Conservation (phyloP, 2,329 filamentous ascomycete genomes). For the Talaromyces piceae region DNA sequence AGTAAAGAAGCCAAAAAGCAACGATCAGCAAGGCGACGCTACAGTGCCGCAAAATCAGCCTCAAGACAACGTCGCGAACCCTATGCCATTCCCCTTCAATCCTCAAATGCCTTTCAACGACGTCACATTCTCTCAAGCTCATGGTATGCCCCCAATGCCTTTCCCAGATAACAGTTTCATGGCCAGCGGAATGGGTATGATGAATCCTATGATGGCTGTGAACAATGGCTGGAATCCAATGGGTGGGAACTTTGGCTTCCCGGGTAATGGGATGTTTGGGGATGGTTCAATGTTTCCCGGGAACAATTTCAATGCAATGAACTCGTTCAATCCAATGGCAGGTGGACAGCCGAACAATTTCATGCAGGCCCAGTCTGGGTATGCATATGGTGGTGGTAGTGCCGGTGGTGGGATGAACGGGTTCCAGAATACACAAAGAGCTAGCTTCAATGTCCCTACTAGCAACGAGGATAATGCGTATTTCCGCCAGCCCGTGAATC, state of each 20-base stretch:
- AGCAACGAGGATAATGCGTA: slow-evolving; percentile 82
- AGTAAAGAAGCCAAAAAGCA: slow-evolving; percentile 39
- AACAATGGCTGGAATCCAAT: slow-evolving; percentile 37
- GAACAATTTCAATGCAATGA: slow-evolving; percentile 23
- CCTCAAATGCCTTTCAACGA: slow-evolving; percentile 30
- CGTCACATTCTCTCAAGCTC: slow-evolving; percentile 25
- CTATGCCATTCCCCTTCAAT: slow-evolving; percentile 21
- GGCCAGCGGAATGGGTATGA: slow-evolving; percentile 25
- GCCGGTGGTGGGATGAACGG: slow-evolving; percentile 26
- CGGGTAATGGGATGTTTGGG: slow-evolving; percentile 29
- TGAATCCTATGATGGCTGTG: slow-evolving; percentile 34
- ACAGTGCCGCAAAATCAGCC: neutral
- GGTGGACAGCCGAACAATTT: slow-evolving; percentile 24
- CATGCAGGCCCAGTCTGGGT: slow-evolving; percentile 24
- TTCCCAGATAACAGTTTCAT: slow-evolving; percentile 29
- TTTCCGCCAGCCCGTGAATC: slow-evolving; percentile 92
- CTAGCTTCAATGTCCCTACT: slow-evolving; percentile 46
- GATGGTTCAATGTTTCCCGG: slow-evolving; percentile 22
- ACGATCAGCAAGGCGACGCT: slow-evolving; percentile 18
- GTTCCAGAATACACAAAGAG: slow-evolving; percentile 54
- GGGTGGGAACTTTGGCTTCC: slow-evolving; percentile 33
- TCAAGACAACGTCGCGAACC: slow-evolving; percentile 12
- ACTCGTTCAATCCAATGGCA: slow-evolving; percentile 30
- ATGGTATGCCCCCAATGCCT: slow-evolving; percentile 24
- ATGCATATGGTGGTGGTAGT: slow-evolving; percentile 22